Evolutionary conservation across 768 basidiomycete species (phyloP).

Genomic region (Collybiopsis confluens): DNA sequence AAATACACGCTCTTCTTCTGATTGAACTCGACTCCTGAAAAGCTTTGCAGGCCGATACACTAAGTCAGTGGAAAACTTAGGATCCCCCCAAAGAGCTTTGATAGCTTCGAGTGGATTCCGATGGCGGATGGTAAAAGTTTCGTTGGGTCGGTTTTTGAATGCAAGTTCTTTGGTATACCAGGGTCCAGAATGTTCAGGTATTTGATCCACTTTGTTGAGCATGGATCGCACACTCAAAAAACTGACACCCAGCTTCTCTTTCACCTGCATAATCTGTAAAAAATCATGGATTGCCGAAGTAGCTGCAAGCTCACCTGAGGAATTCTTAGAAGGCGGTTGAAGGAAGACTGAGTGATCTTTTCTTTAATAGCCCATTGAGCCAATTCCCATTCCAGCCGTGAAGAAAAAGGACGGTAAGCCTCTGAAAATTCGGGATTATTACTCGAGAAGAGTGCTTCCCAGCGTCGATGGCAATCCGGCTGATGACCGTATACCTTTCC

Average conservation of each 20-base stretch:
- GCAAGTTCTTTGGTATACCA: not conserved
- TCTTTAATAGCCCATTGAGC: not conserved
- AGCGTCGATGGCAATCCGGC: too few relatives aligned
- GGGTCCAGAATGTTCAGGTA: constrained; percentile 1
- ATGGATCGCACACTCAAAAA: too few relatives aligned
- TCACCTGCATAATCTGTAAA: not conserved
- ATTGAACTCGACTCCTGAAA: too few relatives aligned
- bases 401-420: not conserved
- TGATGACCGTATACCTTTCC: too few relatives aligned
- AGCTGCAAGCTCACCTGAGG: not conserved
- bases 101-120: constrained; percentile 18
- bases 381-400: not conserved
- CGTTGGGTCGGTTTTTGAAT: not conserved
- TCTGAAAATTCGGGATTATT: too few relatives aligned
- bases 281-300: not conserved
- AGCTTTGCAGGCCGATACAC: too few relatives aligned
- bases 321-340: not conserved
- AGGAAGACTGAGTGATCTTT: not conserved
- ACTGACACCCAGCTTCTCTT: too few relatives aligned
- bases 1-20: not conserved
- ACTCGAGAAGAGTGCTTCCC: too few relatives aligned
- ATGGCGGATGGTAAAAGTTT: not conserved
- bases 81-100: constrained; percentile 8
- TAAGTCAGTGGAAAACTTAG: too few relatives aligned
- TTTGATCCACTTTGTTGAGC: constrained; percentile 5